Conservation (phyloP, 805 yeast species). For the Dipodascus geniculatus region DNA sequence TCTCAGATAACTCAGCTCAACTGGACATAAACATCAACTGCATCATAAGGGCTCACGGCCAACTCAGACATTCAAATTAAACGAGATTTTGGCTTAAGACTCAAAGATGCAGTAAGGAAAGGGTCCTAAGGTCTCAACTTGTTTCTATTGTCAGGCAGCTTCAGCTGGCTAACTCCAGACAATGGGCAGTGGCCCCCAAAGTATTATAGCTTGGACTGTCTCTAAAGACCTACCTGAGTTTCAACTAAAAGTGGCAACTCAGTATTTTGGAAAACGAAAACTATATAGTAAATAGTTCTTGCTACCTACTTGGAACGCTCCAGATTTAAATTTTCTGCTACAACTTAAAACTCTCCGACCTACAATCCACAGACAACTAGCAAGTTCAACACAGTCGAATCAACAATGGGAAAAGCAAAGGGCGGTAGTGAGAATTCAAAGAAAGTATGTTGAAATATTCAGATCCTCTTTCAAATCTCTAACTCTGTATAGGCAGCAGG, state of each 20-base stretch:
- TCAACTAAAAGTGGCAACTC: background rate
- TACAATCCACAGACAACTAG: background rate
- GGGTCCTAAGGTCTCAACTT: too few relatives aligned
- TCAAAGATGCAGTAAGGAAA: too few relatives aligned
- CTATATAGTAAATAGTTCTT: background rate
- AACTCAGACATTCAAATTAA: too few relatives aligned
- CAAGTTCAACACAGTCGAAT: background rate
- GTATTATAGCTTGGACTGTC: too few relatives aligned
- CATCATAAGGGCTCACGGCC: too few relatives aligned
- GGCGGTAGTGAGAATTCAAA: conserved; percentile 38
- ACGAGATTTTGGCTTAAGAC: too few relatives aligned
- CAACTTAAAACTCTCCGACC: background rate
- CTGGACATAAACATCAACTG: too few relatives aligned
- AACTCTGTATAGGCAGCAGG: conserved; percentile 36
- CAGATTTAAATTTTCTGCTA: background rate
- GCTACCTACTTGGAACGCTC: background rate
- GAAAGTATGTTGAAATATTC: conserved; percentile 23
- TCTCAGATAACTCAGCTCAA: too few relatives aligned
- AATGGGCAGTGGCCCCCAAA: too few relatives aligned
- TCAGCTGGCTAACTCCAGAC: too few relatives aligned
- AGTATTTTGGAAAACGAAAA: background rate
- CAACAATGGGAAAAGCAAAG: conserved; percentile 36
- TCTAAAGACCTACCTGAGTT: too few relatives aligned
- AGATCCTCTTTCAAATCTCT: background rate
- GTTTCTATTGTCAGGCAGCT: too few relatives aligned